phyloP scores from a whole-genome alignment of 768 basidiomycete genomes.

The Naganishia vaughanmartiniae region DNA sequence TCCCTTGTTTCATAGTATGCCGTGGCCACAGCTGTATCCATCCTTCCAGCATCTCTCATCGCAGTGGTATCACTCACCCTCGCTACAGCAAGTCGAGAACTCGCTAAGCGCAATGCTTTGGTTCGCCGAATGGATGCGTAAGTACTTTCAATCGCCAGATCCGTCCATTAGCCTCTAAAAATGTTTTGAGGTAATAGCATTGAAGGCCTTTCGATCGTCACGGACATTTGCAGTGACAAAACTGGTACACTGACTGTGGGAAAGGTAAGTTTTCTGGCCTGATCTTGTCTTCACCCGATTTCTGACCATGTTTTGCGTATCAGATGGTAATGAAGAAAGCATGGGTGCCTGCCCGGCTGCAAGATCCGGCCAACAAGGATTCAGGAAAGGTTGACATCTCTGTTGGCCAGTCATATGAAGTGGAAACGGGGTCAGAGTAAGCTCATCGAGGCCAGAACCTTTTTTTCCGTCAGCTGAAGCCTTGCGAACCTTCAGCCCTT shows the following conservation, averaged over 20 bases:
- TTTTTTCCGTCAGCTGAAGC: constrained; percentile 25
- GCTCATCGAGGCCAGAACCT: neutral
- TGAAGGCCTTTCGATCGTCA: constrained; percentile 63
- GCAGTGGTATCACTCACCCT: constrained; percentile 62
- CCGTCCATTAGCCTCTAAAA: neutral
- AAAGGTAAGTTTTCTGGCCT: constrained; percentile 33
- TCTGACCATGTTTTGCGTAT: neutral
- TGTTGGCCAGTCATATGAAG: constrained; percentile 38
- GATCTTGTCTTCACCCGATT: neutral
- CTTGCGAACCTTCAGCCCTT: neutral
- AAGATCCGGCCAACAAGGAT: constrained; percentile 23
- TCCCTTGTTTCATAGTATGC: constrained; percentile 44
- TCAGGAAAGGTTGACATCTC: constrained; percentile 16
- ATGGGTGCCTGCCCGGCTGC: constrained; percentile 28
- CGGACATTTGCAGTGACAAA: constrained; percentile 63
- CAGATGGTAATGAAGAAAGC: constrained; percentile 32
- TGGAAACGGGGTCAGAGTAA: constrained; percentile 43
- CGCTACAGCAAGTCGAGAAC: constrained; percentile 60
- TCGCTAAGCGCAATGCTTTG: constrained; percentile 61
- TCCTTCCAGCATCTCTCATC: constrained; percentile 55
- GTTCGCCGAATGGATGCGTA: constrained; percentile 63
- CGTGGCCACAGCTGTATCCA: constrained; percentile 53
- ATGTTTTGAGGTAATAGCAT: constrained; percentile 38
- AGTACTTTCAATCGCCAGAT: neutral
- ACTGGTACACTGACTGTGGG: constrained; percentile 61